phyloP scores from a whole-genome alignment of 345 rosid genomes.

The Erodium maritimum region DNA sequence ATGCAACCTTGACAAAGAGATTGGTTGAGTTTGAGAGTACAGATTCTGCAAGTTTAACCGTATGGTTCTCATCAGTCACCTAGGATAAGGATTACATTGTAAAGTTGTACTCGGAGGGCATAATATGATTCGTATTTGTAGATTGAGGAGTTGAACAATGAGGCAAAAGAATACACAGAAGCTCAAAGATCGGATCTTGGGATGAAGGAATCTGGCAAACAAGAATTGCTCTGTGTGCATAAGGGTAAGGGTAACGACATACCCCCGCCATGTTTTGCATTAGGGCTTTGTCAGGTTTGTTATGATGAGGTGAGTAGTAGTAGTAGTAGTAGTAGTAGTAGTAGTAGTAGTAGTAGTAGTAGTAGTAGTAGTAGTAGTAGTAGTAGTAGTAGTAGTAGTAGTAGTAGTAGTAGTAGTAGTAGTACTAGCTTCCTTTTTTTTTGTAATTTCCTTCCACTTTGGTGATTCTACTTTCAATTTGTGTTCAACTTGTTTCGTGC shows the following conservation, averaged over 20 bases:
- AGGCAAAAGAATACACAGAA: slow-evolving; percentile 29
- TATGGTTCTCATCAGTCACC: slow-evolving; percentile 19
- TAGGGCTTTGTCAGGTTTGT: slow-evolving; percentile 68
- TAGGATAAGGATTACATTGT: too few relatives aligned
- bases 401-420: too few relatives aligned
- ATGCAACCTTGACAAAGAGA: slow-evolving; percentile 83
- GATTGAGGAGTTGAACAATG: slow-evolving; percentile 61
- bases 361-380: too few relatives aligned
- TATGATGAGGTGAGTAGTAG: slow-evolving; percentile 54
- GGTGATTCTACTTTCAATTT: neutral
- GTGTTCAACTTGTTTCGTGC: slow-evolving; percentile 12
- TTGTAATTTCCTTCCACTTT: neutral
- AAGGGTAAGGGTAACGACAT: slow-evolving; percentile 21
- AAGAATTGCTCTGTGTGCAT: slow-evolving; percentile 56
- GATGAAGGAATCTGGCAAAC: slow-evolving; percentile 15
- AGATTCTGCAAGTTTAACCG: slow-evolving; percentile 74
- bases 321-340: too few relatives aligned
- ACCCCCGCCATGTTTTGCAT: slow-evolving; percentile 26
- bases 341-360: too few relatives aligned
- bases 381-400: too few relatives aligned
- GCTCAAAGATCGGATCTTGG: slow-evolving; percentile 17
- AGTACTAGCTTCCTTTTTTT: slow-evolving; percentile 5
- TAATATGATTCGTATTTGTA: slow-evolving; percentile 13
- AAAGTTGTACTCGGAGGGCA: slow-evolving; percentile 1
- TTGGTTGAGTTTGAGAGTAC: slow-evolving; percentile 82